These are phyloP conservation scores for Lathyrus sativus DNA, from an alignment of 306 rosid species.

Conservation along the genomic window DNA sequence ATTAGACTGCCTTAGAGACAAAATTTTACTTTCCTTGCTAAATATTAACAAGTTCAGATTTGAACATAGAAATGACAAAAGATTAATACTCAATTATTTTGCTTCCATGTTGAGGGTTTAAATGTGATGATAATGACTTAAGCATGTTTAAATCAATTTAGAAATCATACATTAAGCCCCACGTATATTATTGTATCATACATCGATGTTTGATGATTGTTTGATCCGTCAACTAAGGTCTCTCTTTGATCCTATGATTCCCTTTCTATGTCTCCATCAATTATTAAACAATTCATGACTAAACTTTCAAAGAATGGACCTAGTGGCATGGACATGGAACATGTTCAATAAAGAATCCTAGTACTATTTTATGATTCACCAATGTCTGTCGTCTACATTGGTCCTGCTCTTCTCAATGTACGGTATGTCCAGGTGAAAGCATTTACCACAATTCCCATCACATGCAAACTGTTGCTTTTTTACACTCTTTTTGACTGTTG, in stretches of 20 bases:
- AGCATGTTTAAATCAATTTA: too few species aligned
- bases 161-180: not conserved
- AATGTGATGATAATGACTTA: too few species aligned
- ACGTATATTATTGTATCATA: slow-evolving; percentile 15
- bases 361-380: slow-evolving; percentile 14
- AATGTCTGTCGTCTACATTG: slow-evolving; percentile 18
- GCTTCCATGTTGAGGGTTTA: too few species aligned
- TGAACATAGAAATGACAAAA: too few species aligned
- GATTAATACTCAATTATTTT: too few species aligned
- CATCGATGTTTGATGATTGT: slow-evolving; percentile 32
- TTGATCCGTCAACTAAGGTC: slow-evolving; percentile 29
- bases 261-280: slow-evolving; percentile 12
- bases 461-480: slow-evolving; percentile 8
- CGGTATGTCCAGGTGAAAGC: slow-evolving; percentile 31
- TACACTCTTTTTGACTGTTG: slow-evolving; percentile 8
- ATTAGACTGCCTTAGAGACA: too few species aligned
- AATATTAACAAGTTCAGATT: too few species aligned
- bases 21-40: too few species aligned
- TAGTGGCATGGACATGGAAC: slow-evolving; percentile 6
- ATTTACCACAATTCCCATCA: slow-evolving; percentile 17
- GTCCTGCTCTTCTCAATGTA: slow-evolving; percentile 24
- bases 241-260: slow-evolving; percentile 10
- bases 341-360: slow-evolving; percentile 24
- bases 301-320: slow-evolving; percentile 34
- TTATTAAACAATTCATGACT: slow-evolving; percentile 16